Evolutionary conservation across 805 yeast species (phyloP), one percentile per base, ranked within the genome.

Genomic region (Jamesozyma piceae): DNA sequence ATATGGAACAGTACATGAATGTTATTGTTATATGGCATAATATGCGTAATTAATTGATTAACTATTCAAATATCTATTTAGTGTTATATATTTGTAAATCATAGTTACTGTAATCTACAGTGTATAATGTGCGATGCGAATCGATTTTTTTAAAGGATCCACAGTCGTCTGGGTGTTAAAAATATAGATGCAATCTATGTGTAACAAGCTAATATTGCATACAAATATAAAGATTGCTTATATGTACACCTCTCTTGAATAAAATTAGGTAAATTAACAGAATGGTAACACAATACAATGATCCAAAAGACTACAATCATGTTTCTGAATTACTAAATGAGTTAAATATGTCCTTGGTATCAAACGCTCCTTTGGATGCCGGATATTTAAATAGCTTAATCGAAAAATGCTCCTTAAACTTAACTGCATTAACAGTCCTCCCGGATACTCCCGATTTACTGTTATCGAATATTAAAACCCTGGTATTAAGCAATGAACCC

Each of bases 321-420:
- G 29, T 38, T 21, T 11, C 18, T 18, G n/a, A 11, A 19, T 15
- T 38, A 24, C 3, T 39, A 8, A 38, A 22, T 2, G 39, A 43
- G 10, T 39, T 55, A 3, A 49, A 55, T 29, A 41, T 29, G 8
- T 27, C 32, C 2, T 24, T 39, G 6, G 10, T 18, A 18, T 31
- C 35, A 10, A 26, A n/a, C 14, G 39, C 35, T 3, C 3, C 21
- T 4, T 14, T 37, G 4, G 39, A 41, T 18, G 14, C 31, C 11
- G 5, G 17, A 2, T 41, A 41, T 17, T 8, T 33, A 1, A 37
- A 41, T 20, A 31, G n/a, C 18, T 14, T 50, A 22, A 26, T 58
- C 28, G 49, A 52, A 18, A 48, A 44, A 38, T 49, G 55, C 31
- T 32, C 49, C 1, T 35, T 56, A 19, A 50, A 52, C 39, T n/a